Base-by-base conservation (phyloP, 148 eudicot species). In the Chenopodium quinoa region DNA sequence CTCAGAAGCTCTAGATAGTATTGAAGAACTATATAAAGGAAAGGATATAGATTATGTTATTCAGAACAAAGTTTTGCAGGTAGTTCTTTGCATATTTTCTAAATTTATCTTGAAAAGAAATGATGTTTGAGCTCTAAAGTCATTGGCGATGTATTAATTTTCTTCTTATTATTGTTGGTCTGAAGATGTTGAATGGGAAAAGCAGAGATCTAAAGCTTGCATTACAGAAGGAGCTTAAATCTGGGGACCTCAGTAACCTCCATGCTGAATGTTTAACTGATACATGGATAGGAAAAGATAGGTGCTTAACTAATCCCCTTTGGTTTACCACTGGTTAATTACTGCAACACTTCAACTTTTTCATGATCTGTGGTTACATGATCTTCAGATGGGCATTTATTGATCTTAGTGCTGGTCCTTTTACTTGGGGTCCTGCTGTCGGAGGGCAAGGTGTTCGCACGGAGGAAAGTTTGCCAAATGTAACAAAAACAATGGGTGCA, bases 401-500 rank as follows among this genome's bases (percentile, higher is more conserved):
- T 82, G 98, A 95, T 88, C 88, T 95, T 82, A 91, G 88, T 87
- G 97, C 98, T 32, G 98, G 98, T 52, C 98, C 98, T 71, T 95
- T 95, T 87, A 86, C 97, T 62, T 95, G 98, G 98, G 98, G 98
- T 29, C 98, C 94, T 76, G 93, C 97, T 65, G 98, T 95, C 47
- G 98, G 98, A 67, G 98, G 98, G 82, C 97, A 95, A 90, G 98
- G 98, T 84, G 98, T 95, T 46, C 98, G 98, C 69, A 95, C 96
- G n/a, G 94, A 95, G 86, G 91, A 87, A 75, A 95, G 96, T 82
- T 85, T 95, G 79, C 98, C 98, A 27, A 95, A 92, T 82, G 94
- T 95, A 86, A 91, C 88, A 73, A 95, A 89, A 82, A 93, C 98
- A 52, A 91, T 95, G 82, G 98, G 98, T 70, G 94, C 97, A 72